Evolutionary conservation across 441 rosid species (phyloP), one percentile per base, ranked within the genome.

Genomic region (Erodium texanum): DNA sequence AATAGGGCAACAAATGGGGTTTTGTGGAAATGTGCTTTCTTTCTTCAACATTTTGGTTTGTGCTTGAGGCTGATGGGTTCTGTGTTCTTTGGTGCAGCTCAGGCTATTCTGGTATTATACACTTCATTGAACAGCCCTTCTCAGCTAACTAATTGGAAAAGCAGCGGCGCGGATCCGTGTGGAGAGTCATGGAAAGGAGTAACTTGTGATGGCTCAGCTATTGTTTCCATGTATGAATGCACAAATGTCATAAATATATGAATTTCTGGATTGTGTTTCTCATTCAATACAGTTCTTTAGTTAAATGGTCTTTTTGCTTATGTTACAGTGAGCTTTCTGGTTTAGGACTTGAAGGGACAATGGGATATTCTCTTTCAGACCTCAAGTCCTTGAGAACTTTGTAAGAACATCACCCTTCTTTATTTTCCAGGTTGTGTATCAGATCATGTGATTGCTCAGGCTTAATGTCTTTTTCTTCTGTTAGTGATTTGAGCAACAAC

Each of bases 111-210:
- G 76, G 86, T 84, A 52, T 5, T 91, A 69, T 94, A 85, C 77
- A 81, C 88, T 76, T 82, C 99, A 68, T 72, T 94, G 62, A 87
- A 88, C 75, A 84, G 84, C 72, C 85, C 99, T 74, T 76, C 87
- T 18, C 86, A 88, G 87, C 82, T 94, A 38, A 91, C 92, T 64
- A 88, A 81, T 80, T 94, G 99, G 99, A 87, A 85, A 66, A 82
- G 67, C 72, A 75, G 68, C 16, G 91, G 88, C 32, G 92, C 89
- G 12, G 99, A 93, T 86, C 99, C 97, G 14, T 93, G 99, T 77
- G 81, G 78, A 66, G 96, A 91, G 78, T 82, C 96, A 68, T 93
- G 99, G 99, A 86, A 80, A 83, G 99, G 99, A 71, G 76, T 94
- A 66, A 77, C 82, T 29, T 94, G 99, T 68, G 85, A 87, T 41